phyloP scores from a whole-genome alignment of 768 basidiomycete species.

The Albatrellus ellisii region DNA sequence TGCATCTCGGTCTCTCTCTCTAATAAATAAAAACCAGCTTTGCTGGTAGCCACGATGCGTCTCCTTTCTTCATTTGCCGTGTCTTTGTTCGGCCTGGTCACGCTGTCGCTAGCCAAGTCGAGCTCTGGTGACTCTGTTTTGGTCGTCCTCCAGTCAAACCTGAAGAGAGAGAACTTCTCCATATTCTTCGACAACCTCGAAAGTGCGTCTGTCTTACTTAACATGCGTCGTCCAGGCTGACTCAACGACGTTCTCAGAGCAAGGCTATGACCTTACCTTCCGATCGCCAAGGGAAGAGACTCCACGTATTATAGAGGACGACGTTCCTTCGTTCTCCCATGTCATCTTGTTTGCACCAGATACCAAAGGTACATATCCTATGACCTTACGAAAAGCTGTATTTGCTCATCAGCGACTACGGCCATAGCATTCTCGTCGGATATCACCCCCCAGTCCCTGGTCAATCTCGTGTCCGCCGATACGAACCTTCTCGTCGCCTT shows the following conservation, averaged over 20 bases:
- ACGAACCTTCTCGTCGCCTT: slow-evolving; percentile 81
- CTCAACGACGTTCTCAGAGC: slow-evolving; percentile 29
- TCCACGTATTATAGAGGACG: slow-evolving; percentile 56
- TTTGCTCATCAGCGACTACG: not conserved
- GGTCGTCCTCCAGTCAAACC: slow-evolving; percentile 64
- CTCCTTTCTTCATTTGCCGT: slow-evolving; percentile 17
- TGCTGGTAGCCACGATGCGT: slow-evolving; percentile 16
- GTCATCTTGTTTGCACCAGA: slow-evolving; percentile 80
- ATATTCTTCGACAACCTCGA: slow-evolving; percentile 71
- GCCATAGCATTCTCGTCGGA: slow-evolving; percentile 55
- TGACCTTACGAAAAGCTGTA: not conserved
- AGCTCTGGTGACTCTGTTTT: slow-evolving; percentile 75
- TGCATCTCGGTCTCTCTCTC: too few species aligned
- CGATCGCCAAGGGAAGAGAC: slow-evolving; percentile 65
- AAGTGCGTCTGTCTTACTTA: slow-evolving; percentile 29
- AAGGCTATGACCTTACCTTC: slow-evolving; percentile 82
- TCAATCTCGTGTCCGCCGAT: slow-evolving; percentile 50
- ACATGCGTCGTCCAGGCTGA: slow-evolving; percentile 1
- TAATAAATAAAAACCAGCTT: too few species aligned
- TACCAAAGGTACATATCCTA: slow-evolving; percentile 54
- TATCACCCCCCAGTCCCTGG: slow-evolving; percentile 70
- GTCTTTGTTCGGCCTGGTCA: slow-evolving; percentile 19
- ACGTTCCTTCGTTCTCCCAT: slow-evolving; percentile 67
- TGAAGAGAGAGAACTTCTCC: slow-evolving; percentile 59
- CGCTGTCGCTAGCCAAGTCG: slow-evolving; percentile 38